Percentiles rank a stretch among this genome's conserved stretches.
Conservation (phyloP, 75 land plant genomes). For the Picea sitchensis region DNA sequence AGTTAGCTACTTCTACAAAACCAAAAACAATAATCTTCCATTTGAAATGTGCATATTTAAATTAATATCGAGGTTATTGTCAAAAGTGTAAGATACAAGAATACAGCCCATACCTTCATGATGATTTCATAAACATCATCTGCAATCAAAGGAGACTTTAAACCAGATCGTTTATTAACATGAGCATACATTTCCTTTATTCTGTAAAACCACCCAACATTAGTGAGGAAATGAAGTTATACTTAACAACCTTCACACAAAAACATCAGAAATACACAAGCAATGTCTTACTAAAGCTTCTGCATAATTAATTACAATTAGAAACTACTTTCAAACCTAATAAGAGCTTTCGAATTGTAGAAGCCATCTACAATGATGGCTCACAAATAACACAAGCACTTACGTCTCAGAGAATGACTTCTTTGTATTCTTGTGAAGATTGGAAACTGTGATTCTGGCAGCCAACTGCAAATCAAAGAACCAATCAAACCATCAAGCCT, state of each 20-base stretch:
- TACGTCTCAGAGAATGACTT: conserved; percentile 96
- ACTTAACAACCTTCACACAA: background rate
- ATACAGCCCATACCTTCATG: conserved; percentile 54
- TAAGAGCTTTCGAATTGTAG: background rate
- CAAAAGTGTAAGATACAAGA: background rate
- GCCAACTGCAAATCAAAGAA: conserved; percentile 56
- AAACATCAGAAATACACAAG: background rate
- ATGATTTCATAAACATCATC: conserved; percentile 91
- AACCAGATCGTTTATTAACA: conserved; percentile 59
- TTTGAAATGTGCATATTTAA: background rate
- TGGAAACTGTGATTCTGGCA: conserved; percentile 92
- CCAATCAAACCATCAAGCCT: background rate
- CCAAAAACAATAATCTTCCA: background rate
- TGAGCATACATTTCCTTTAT: conserved; percentile 86
- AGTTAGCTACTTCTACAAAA: background rate
- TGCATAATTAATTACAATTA: background rate
- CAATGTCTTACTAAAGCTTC: background rate
- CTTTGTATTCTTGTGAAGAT: conserved; percentile 96
- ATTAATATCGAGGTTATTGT: background rate
- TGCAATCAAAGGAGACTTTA: conserved; percentile 80
- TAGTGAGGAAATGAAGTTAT: background rate
- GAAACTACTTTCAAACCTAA: background rate
- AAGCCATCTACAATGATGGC: background rate
- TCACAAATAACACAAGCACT: conserved; percentile 12
- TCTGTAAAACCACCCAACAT: conserved; percentile 32